Base-by-base conservation (phyloP, 306 rosid genomes). In the Neltuma alba region DNA sequence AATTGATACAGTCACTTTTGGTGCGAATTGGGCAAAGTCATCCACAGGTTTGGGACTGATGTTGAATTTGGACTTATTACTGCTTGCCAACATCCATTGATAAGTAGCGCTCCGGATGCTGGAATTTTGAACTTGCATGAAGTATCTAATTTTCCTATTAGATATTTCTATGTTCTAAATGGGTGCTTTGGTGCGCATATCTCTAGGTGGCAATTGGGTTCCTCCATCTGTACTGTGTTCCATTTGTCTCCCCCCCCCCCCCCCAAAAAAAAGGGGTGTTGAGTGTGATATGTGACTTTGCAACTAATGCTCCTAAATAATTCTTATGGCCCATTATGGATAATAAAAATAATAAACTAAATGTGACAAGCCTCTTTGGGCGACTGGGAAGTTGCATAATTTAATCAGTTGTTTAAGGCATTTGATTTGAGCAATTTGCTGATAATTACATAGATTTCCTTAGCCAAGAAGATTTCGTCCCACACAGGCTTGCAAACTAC, bases 1-100 rank as follows among this genome's bases (percentile, higher is more conserved):
- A 90, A 83, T 87, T 92, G 79, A 95, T 95, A 86, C 99, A 95
- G 42, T 92, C 97, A 20, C 89, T 95, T 71, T 81, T 95, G 92
- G 99, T 95, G 72, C 92, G 97, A 77, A 95, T 95, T 83, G 99
- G 99, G 81, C 91, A 90, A 84, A 95, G 87, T 78, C 99, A 95
- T 90, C 99, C 99, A 55, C 99, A 95, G 98, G 99, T 92, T 86
- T 76, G 84, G 60, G 79, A 18, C 81, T 81, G n/a, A 67, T 67
- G 47, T 81, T 74, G 30, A 70, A 62, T 72, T 23, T 75, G 40
- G 68, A 72, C 47, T 66, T 63, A 16, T 80, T 77, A 50, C 62
- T 34, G 31, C n/a, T n/a, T n/a, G n/a, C n/a, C n/a, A n/a, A n/a
- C n/a, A n/a, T n/a, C n/a, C n/a, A n/a, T n/a, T n/a, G n/a, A 1